Evolutionary conservation across 345 rosid species (phyloP), one percentile per base, ranked within the genome.

Genomic region (Durio zibethinus): DNA sequence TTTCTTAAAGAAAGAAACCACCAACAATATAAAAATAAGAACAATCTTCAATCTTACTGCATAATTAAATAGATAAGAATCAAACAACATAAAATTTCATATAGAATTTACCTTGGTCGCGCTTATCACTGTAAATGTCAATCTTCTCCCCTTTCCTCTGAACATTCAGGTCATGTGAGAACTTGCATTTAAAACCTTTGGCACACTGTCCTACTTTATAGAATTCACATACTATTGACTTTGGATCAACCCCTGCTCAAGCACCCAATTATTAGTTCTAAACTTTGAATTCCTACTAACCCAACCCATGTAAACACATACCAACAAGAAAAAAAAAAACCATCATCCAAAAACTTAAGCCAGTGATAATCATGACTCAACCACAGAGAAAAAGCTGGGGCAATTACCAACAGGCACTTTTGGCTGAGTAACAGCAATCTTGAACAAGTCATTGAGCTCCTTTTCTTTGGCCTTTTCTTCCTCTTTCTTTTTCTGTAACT

Each of bases 111-210:
- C 90, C 90, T 73, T 85, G 47, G 48, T 89, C 91, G 4, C 89
- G 91, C 82, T 83, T 84, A 73, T 89, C 92, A 40, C 91, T 89
- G 76, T 85, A 90, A 79, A 90, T 12, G 73, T 88, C 90, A 64
- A 90, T 89, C 81, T 90, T 90, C 72, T 91, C 94, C 20, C 94
- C 94, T 79, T 91, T 91, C 65, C 94, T 82, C 81, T 86, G 92
- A 74, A 89, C 84, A 83, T 88, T 91, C 83, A 91, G 73, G 76
- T 88, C 93, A 35, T 91, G 94, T 0, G 94, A 91, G 82, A 91
- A 88, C 83, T 91, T 91, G 88, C 94, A 91, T 81, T 89, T 88
- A 70, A 91, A 91, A 59, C 91, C 91, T 80, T 89, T 88, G 0
- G 80, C 78, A 74, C 94, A 91, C 77, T 91, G 94, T 74, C 93